phyloP scores from a whole-genome alignment of 1,284 basidiomycete genomes.

The Xerocomus minutiporus region DNA sequence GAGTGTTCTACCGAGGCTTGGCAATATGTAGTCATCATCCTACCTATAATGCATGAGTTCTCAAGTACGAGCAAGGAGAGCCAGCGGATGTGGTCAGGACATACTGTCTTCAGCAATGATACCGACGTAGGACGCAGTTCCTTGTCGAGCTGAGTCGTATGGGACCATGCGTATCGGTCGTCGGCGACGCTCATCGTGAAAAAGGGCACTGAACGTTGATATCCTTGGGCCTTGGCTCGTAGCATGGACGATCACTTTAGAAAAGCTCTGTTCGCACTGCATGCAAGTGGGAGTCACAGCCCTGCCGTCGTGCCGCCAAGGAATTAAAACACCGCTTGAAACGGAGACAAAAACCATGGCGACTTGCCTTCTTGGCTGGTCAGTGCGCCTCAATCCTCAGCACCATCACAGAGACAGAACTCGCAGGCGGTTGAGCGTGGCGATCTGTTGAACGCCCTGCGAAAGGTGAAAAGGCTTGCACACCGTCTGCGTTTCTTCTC shows the following conservation, averaged over 20 bases:
- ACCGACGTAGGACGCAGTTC: not conserved
- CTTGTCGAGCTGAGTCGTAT: not conserved
- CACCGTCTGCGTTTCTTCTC: conserved; percentile 35
- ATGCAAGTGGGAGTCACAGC: conserved; percentile 8
- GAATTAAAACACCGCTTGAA: conserved; percentile 22
- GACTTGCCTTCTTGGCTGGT: conserved; percentile 29
- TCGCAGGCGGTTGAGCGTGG: conserved; percentile 37
- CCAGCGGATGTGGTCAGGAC: conserved; percentile 2
- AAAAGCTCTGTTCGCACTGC: conserved; percentile 24
- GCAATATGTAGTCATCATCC: not conserved
- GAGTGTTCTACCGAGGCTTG: conserved; percentile 10
- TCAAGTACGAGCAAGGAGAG: not conserved
- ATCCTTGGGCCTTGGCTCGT: conserved; percentile 7
- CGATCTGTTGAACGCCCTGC: conserved; percentile 33
- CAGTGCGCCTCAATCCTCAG: conserved; percentile 37
- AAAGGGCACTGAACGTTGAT: not conserved
- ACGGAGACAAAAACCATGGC: conserved; percentile 28
- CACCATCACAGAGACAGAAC: conserved; percentile 41
- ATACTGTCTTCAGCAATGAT: conserved; percentile 2
- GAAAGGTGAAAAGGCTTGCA: conserved; percentile 40
- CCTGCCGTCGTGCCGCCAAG: conserved; percentile 28
- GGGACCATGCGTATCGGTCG: conserved; percentile 2
- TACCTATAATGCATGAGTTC: conserved; percentile 10
- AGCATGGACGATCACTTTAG: conserved; percentile 24
- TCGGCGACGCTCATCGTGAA: not conserved